Percentiles rank a stretch among this genome's conserved stretches.
Conservation (phyloP, 805 yeast genomes). For the Starmerella bombicola region DNA sequence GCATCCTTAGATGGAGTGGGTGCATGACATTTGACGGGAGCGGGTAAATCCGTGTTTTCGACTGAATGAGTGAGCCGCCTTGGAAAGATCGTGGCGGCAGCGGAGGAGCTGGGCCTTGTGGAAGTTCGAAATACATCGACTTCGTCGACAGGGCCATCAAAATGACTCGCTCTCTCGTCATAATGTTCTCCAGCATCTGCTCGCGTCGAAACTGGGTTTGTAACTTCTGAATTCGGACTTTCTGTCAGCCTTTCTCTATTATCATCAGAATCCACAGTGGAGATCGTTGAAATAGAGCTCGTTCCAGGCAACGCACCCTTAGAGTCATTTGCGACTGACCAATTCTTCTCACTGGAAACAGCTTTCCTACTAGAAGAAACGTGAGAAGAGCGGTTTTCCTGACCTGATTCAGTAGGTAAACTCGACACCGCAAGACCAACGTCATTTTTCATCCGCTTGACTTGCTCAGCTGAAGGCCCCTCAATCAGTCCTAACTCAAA, state of each 20-base stretch:
- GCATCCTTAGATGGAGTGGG: not conserved
- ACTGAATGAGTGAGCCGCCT: not conserved
- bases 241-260: conserved; percentile 13
- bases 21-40: not conserved
- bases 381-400: too few species aligned
- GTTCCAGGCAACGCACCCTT: conserved; percentile 10
- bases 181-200: not conserved
- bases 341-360: not conserved
- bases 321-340: conserved; percentile 5
- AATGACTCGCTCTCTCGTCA: not conserved
- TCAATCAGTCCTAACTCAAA: conserved; percentile 17
- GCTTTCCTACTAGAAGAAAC: too few species aligned
- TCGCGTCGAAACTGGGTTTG: conserved; percentile 8
- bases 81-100: not conserved
- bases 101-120: not conserved
- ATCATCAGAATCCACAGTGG: too few species aligned
- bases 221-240: conserved; percentile 21
- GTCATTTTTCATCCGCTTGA: conserved; percentile 6
- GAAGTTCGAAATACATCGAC: not conserved
- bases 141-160: not conserved
- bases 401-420: too few species aligned
- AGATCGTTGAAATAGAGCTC: too few species aligned
- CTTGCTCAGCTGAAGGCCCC: conserved; percentile 8
- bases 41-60: not conserved
- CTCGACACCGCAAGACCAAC: conserved; percentile 23